Evolutionary conservation across 306 rosid genomes (phyloP), one percentile per base, ranked within the genome.

Genomic region (Cucurbita maxima): DNA sequence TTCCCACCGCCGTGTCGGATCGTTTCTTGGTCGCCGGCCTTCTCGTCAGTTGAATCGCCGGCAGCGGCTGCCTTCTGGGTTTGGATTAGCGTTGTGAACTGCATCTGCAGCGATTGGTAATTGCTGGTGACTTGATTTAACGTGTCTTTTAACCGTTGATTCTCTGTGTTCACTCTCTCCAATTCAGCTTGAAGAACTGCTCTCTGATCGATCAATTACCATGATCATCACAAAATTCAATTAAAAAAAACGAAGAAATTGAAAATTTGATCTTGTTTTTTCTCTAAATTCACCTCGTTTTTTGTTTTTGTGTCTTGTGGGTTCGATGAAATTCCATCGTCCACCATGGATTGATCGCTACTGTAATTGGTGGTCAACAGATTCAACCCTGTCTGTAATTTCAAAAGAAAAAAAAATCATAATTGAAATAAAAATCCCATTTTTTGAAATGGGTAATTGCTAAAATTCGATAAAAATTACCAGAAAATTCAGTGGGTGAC

Each of bases 331-430:
- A 72, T n/a, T 16, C 77, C 84, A 50, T 79, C 88, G 2, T 89
- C 96, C 59, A 71, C 88, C 79, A 77, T 64, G 13, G 94, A 83
- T 76, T 82, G 92, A 44, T 94, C 97, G 20, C 87, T 82, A 56
- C 80, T 77, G 0, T 81, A 81, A 75, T 87, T 86, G n/a, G 90
- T 76, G 2, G 91, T 88, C 34, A 85, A 82, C 72, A 91, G 97
- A 86, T 86, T 79, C 81, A 90, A 76, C 19, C 96, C 92, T 19
- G 96, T 94, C 97, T 91, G 74, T 4, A 63, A n/a, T 60, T 58
- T 37, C 0, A 5, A 54, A 53, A 52, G 7, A 52, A 52, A 50
- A 14, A 50, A 16, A 15, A 5, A 6, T 16, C 8, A 19, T 36
- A 48, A 52, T 22, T 8, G 8, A 67, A n/a, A 11, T 6, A 16